phyloP scores from a whole-genome alignment of 768 basidiomycete genomes.

The Phanerodontia chrysosporium region DNA sequence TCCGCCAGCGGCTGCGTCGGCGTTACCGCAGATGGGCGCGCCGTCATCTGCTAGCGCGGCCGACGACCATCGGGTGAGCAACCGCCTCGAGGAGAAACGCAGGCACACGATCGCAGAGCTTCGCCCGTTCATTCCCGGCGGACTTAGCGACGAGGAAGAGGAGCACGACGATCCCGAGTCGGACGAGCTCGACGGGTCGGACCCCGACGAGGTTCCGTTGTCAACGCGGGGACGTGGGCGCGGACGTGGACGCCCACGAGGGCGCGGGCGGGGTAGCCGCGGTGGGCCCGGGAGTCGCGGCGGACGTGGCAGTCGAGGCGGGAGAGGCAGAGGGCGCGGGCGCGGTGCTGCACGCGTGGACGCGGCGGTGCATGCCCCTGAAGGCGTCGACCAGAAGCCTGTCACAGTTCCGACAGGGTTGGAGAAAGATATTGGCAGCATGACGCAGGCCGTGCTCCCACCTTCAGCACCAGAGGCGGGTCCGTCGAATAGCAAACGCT shows the following conservation, averaged over 20 bases:
- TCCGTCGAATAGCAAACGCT: neutral
- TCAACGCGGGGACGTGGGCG: too few relatives aligned
- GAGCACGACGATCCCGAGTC: neutral
- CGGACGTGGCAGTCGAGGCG: neutral
- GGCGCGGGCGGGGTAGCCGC: neutral
- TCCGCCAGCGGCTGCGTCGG: constrained; percentile 40
- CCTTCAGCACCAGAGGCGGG: neutral
- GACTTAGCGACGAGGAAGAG: neutral
- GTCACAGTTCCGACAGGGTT: neutral
- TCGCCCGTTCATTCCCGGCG: neutral
- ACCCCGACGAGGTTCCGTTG: too few relatives aligned
- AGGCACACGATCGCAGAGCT: neutral
- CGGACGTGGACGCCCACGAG: neutral
- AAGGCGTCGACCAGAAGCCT: too few relatives aligned
- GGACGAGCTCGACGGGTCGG: neutral
- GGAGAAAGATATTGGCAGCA: neutral
- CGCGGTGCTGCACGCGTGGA: neutral
- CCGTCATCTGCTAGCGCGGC: neutral
- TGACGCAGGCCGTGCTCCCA: neutral
- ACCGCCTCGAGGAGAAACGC: neutral
- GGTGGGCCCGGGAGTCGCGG: neutral
- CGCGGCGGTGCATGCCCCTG: too few relatives aligned
- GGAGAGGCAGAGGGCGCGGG: neutral
- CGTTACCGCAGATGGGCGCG: too few relatives aligned
- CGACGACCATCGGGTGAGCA: neutral